Conservation (phyloP, 2,329 filamentous ascomycete genomes). For the Beauveria asiatica region DNA sequence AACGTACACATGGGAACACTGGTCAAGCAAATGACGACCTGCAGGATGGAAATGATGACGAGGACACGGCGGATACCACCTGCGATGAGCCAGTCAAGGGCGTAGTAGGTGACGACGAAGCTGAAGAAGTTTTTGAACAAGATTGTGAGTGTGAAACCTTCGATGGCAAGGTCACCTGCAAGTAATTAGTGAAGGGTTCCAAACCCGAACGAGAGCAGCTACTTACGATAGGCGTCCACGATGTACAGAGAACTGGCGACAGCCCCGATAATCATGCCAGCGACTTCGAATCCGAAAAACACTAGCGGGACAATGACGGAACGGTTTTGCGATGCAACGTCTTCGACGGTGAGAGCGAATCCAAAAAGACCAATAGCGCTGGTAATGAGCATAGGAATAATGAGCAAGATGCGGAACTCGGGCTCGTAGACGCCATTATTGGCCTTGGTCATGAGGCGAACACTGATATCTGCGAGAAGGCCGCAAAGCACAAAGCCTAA, state of each 20-base stretch:
- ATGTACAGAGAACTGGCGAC: constrained; percentile 82
- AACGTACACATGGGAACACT: constrained; percentile 73
- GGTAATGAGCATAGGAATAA: constrained; percentile 72
- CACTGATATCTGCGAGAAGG: constrained; percentile 62
- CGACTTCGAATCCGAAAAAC: constrained; percentile 77
- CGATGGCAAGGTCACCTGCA: constrained; percentile 67
- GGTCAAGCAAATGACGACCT: constrained; percentile 66
- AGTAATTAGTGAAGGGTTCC: not conserved
- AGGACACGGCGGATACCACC: constrained; percentile 58
- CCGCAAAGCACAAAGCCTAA: constrained; percentile 71
- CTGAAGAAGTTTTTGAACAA: constrained; percentile 95
- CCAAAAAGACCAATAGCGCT: constrained; percentile 74
- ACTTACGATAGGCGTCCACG: constrained; percentile 81
- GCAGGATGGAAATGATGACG: constrained; percentile 59
- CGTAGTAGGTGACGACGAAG: constrained; percentile 75
- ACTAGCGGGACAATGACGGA: constrained; percentile 67
- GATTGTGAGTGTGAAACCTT: constrained; percentile 81
- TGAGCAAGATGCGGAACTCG: constrained; percentile 77
- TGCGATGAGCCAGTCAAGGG: constrained; percentile 70
- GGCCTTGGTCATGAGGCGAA: constrained; percentile 57
- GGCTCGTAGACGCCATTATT: constrained; percentile 85
- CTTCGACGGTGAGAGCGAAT: constrained; percentile 65
- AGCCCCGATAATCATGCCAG: constrained; percentile 86
- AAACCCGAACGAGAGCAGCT: not conserved
- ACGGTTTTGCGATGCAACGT: constrained; percentile 48